Evolutionary conservation across 2,329 filamentous ascomycete genomes (phyloP), one percentile per base, ranked within the genome.

Genomic region (Cryphonectria japonica): DNA sequence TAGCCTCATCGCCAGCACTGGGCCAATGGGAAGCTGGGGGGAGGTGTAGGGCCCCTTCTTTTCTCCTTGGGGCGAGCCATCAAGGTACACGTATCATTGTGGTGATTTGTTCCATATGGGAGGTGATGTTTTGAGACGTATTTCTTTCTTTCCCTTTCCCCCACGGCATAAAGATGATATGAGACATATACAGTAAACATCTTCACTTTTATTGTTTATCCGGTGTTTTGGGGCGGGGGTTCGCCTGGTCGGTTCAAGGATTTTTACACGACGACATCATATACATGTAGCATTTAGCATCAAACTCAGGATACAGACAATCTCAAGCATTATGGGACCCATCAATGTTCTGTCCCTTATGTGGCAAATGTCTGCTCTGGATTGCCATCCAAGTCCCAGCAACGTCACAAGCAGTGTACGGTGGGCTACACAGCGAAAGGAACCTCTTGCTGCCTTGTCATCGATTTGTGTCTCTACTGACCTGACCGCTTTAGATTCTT

Each of bases 11-110:
- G 89, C 88, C 2, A 86, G 88, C 64, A 88, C 87, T 54, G 91
- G 90, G 0, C 88, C 87, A 11, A 89, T 92, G 85, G 93, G 93
- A 22, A 91, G 88, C 75, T 96, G 93, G 93, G 93, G 92, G 13
- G 93, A 95, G 81, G 88, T 92, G 37, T 92, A 76, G 80, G 62
- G 29, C 19, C 54, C 22, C 34, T 65, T 64, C 26, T 13, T n/a
- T 14, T 39, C 11, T 64, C 34, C 19, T n/a, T 16, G 7, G 46
- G 46, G 29, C 14, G 11, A 43, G 37, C n/a, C 19, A 61, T 59
- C 26, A 39, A 39, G 32, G 9, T 13, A 61, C 34, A 61, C 16
- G 34, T 37, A 39, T 13, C 19, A 9, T 32, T 39, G 52, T 32
- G 52, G 52, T 16, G 52, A 29, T 4, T 29, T 0, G 13, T 54